Evolutionary conservation across 805 yeast genomes (phyloP).

Genomic region (Candida quercuum): DNA sequence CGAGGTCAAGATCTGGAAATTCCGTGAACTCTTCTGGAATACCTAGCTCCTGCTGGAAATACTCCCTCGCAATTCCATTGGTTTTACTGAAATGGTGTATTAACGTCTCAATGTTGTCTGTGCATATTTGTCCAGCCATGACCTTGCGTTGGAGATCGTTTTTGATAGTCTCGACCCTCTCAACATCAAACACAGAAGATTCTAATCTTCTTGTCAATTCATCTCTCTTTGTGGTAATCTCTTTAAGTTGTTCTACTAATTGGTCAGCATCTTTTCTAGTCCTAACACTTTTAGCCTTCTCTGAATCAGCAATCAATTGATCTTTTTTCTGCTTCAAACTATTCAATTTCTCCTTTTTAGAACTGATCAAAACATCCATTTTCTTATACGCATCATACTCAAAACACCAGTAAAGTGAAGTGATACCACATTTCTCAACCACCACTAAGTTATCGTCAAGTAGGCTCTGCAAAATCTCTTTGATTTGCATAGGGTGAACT

Average conservation of each 20-base stretch:
- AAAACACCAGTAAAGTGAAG: slow-evolving; percentile 49
- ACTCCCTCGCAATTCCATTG: slow-evolving; percentile 24
- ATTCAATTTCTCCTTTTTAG: slow-evolving; percentile 10
- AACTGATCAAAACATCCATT: slow-evolving; percentile 8
- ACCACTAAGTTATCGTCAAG: slow-evolving; percentile 45
- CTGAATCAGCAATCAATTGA: slow-evolving; percentile 11
- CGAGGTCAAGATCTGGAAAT: slow-evolving; percentile 11
- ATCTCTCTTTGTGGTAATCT: slow-evolving; percentile 9
- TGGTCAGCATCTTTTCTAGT: slow-evolving; percentile 2
- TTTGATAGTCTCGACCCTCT: slow-evolving; percentile 9
- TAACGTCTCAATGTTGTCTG: slow-evolving; percentile 39
- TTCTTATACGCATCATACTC: slow-evolving; percentile 25
- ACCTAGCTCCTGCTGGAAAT: slow-evolving; percentile 33
- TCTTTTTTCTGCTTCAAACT: background rate
- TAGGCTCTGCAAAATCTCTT: slow-evolving; percentile 40
- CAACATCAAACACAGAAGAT: slow-evolving; percentile 10
- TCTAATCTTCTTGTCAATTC: slow-evolving; percentile 6
- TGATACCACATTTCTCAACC: slow-evolving; percentile 50
- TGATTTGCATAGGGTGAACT: slow-evolving; percentile 48
- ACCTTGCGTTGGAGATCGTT: slow-evolving; percentile 9
- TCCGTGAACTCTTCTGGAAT: slow-evolving; percentile 39
- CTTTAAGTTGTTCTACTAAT: slow-evolving; percentile 6
- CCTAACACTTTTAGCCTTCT: slow-evolving; percentile 5
- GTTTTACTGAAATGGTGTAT: slow-evolving; percentile 30
- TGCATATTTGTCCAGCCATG: slow-evolving; percentile 10